Evolutionary conservation across 164 flowering plant species (phyloP).

Genomic region (Platanus orientalis): DNA sequence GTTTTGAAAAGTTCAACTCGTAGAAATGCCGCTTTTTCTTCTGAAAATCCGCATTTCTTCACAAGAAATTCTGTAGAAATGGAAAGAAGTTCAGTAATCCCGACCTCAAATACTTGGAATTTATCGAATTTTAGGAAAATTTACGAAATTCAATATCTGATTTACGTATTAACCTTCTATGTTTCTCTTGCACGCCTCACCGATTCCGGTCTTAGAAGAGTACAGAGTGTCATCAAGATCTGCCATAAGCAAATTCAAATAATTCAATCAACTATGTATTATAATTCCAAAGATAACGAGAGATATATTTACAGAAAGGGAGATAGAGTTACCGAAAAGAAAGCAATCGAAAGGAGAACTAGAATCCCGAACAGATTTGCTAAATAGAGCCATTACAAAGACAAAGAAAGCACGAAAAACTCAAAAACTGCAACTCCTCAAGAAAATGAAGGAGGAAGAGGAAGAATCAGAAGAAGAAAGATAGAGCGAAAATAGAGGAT

Average conservation of each 20-base stretch:
- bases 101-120: too few relatives aligned
- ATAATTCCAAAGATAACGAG: too few relatives aligned
- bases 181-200: slow-evolving; percentile 52
- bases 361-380: slow-evolving; percentile 18
- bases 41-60: slow-evolving; percentile 59
- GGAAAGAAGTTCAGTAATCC: neutral
- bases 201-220: slow-evolving; percentile 54
- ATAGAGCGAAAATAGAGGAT: too few relatives aligned
- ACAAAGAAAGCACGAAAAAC: neutral
- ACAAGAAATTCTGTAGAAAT: slow-evolving; percentile 57
- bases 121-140: neutral
- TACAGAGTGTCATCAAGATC: slow-evolving; percentile 94
- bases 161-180: slow-evolving; percentile 50
- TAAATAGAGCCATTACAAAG: slow-evolving; percentile 31
- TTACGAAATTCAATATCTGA: neutral
- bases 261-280: neutral
- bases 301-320: neutral
- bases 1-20: slow-evolving; percentile 77
- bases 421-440: neutral
- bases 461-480: neutral
- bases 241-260: slow-evolving; percentile 19
- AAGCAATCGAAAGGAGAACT: slow-evolving; percentile 49
- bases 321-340: slow-evolving; percentile 41
- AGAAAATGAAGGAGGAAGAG: neutral
- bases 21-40: slow-evolving; percentile 46